phyloP scores from a whole-genome alignment of 768 basidiomycete genomes.

The Pleurotus tuber-regium region DNA sequence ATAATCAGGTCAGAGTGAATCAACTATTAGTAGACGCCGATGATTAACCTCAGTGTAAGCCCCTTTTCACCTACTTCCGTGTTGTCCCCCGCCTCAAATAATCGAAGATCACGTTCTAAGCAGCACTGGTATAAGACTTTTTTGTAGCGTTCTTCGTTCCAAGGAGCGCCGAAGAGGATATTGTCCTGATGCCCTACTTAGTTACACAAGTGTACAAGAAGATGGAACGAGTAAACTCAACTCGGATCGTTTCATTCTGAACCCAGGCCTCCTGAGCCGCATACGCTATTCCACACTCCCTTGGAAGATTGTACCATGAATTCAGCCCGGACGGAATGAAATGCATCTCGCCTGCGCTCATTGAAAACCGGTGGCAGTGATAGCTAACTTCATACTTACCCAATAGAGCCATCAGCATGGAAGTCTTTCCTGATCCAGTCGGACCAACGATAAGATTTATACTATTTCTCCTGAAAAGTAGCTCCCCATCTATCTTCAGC shows the following conservation, averaged over 20 bases:
- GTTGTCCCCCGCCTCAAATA: slow-evolving; percentile 64
- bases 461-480: slow-evolving; percentile 49
- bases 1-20: neutral
- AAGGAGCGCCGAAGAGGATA: slow-evolving; percentile 76
- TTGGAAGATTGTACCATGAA: slow-evolving; percentile 70
- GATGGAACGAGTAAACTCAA: slow-evolving; percentile 16
- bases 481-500: slow-evolving; percentile 49
- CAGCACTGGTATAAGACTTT: slow-evolving; percentile 76
- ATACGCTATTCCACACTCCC: slow-evolving; percentile 69
- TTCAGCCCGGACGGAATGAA: slow-evolving; percentile 47
- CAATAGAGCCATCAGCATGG: slow-evolving; percentile 23
- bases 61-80: slow-evolving; percentile 77
- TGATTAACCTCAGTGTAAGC: slow-evolving; percentile 39
- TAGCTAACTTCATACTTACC: slow-evolving; percentile 5
- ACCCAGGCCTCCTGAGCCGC: slow-evolving; percentile 88
- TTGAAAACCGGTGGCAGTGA: too few species aligned
- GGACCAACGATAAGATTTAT: slow-evolving; percentile 62
- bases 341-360: slow-evolving; percentile 61
- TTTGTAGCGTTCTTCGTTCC: slow-evolving; percentile 76
- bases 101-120: slow-evolving; percentile 66
- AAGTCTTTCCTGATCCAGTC: slow-evolving; percentile 63
- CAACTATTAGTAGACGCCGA: neutral
- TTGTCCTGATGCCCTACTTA: slow-evolving; percentile 50
- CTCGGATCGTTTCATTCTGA: slow-evolving; percentile 72
- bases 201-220: too few species aligned